Base-by-base conservation (phyloP, 2,329 filamentous ascomycete genomes). In the Exophiala mesophila region DNA sequence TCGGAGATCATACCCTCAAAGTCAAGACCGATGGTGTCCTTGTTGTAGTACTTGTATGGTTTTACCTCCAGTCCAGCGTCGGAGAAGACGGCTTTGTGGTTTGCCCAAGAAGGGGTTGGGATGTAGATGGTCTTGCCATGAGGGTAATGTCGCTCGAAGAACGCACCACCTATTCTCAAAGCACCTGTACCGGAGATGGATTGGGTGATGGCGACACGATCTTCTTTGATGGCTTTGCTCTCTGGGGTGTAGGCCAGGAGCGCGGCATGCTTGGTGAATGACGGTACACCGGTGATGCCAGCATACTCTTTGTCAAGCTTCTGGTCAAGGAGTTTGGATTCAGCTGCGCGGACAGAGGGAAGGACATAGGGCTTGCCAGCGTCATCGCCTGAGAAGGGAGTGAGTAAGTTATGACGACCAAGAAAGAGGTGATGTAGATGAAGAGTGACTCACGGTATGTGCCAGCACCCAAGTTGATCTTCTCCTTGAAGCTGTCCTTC, bases 41-140 rank as follows among this genome's bases (percentile, higher is more conserved):
- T 94, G 81, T 97, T 87, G 77, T 97, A 98, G 82, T 98, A 98
- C 60, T 87, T 79, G 78, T 98, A 98, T 73, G 89, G 88, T 72
- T 89, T 82, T 50, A 97, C 88, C 69, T 86, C 78, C 54, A 98
- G 78, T 44, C 89, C 88, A 21, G 87, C 85, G 69, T 97, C 89
- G 70, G 78, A 83, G 81, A 98, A 97, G 67, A 98, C 86, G 53
- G 90, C 89, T 64, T 80, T 86, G 77, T 98, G 92, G 79, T 98
- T 97, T 59, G 90, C 92, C 92, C 92, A 98, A 59, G 88, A 94
- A 39, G 92, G 92, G 44, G 76, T 89, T 50, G 92, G 92, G 64
- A 98, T 88, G 76, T 95, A 97, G 71, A 98, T 88, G 67, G 85
- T 86, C 82, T 96, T 97, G 58, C 80, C 80, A 64, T 85, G 81